Conservation (phyloP, 495 filamentous ascomycete genomes). For the Beverwykella pulmonaria region DNA sequence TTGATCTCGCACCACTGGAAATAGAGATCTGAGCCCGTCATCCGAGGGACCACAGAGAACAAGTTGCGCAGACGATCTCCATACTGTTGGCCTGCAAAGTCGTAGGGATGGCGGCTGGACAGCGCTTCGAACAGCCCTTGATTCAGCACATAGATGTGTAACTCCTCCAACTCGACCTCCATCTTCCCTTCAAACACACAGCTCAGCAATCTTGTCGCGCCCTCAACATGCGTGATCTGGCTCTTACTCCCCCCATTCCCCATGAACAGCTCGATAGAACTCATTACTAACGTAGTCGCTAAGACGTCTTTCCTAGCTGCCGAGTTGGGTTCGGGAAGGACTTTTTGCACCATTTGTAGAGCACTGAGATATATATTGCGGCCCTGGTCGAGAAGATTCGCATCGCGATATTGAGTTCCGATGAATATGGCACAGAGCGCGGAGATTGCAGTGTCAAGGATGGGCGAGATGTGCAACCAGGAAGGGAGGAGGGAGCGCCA, state of each 20-base stretch:
- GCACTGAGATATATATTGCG: slow-evolving; percentile 20
- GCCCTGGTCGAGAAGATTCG: slow-evolving; percentile 12
- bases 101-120: slow-evolving; percentile 5
- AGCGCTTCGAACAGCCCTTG: slow-evolving; percentile 28
- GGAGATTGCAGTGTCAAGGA: slow-evolving; percentile 31
- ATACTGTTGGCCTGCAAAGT: slow-evolving; percentile 15
- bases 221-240: slow-evolving; percentile 28
- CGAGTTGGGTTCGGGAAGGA: slow-evolving; percentile 5
- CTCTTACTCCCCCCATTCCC: slow-evolving; percentile 20
- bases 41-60: slow-evolving; percentile 3
- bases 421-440: slow-evolving; percentile 22
- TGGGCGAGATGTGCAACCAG: slow-evolving; percentile 19
- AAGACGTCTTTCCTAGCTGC: slow-evolving; percentile 11
- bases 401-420: slow-evolving; percentile 25
- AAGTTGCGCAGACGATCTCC: slow-evolving; percentile 6
- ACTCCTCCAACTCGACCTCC: slow-evolving; percentile 4
- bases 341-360: slow-evolving; percentile 22
- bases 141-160: slow-evolving; percentile 24
- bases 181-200: background rate
- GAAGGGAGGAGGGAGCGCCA: slow-evolving; percentile 21
- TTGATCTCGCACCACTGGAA: slow-evolving; percentile 28
- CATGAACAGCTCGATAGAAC: slow-evolving; percentile 26
- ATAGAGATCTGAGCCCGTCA: slow-evolving; percentile 14
- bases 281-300: slow-evolving; percentile 28
- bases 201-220: slow-evolving; percentile 19